Percentiles rank a stretch among this genome's conserved stretches.
phyloP scores from a whole-genome alignment of 129 eudicot genomes.

The Arctium lappa region DNA sequence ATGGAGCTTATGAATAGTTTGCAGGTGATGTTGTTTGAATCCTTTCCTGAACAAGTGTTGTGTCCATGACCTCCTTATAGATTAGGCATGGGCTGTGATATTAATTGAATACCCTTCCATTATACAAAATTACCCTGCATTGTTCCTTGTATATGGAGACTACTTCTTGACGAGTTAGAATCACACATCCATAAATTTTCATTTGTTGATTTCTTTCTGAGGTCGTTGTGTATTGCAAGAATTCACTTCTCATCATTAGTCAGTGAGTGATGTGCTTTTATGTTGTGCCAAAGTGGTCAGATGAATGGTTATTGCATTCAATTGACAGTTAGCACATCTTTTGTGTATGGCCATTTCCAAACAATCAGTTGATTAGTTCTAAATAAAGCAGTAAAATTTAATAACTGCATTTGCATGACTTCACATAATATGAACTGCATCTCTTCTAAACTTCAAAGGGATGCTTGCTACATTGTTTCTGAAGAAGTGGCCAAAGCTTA shows the following conservation, averaged over 20 bases:
- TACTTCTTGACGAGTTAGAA: not conserved
- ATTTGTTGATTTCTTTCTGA: not conserved
- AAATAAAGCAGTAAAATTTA: not conserved
- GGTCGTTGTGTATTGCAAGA: not conserved
- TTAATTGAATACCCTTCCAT: not conserved
- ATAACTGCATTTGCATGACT: not conserved
- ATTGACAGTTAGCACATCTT: not conserved
- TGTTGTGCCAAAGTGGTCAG: not conserved
- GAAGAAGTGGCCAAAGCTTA: not conserved
- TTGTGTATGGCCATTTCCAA: not conserved
- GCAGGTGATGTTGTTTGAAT: not conserved
- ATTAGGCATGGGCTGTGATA: not conserved
- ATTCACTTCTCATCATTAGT: not conserved
- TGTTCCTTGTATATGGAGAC: not conserved
- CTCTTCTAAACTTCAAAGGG: not conserved
- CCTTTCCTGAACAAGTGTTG: not conserved
- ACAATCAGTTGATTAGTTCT: not conserved
- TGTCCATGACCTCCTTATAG: not conserved
- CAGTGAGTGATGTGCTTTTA: not conserved
- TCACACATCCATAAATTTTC: not conserved
- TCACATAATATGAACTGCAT: not conserved
- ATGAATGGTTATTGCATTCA: not conserved
- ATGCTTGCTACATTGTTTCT: not conserved
- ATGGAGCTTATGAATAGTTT: not conserved
- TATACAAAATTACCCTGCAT: not conserved